phyloP scores from a whole-genome alignment of 257 asterid species.

The Avicennia marina region DNA sequence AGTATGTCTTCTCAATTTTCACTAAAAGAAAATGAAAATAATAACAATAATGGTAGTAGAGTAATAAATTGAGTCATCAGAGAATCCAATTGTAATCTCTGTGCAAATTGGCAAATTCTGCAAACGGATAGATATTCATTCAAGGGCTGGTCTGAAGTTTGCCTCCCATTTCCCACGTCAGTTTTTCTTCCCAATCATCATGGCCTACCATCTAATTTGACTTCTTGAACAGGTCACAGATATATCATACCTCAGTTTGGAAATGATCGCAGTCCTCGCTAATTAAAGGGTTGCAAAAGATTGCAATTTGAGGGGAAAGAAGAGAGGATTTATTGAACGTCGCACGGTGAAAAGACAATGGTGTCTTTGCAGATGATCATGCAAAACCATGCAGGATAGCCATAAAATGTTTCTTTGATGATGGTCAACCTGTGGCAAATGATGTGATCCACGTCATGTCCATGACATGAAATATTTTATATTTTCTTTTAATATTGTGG shows the following conservation, averaged over 20 bases:
- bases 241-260: no score
- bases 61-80: constrained; percentile 27
- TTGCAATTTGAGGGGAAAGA: no score
- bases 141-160: constrained; percentile 24
- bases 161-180: constrained; percentile 16
- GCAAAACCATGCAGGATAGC: no score
- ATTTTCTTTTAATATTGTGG: no score
- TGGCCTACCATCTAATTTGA: constrained; percentile 35
- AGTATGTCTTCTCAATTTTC: constrained; percentile 30
- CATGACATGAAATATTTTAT: no score
- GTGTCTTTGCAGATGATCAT: no score
- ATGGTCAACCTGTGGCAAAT: constrained; percentile 43
- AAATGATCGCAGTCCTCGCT: no score
- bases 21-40: constrained; percentile 1
- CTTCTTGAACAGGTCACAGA: constrained; percentile 17
- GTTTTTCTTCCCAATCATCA: constrained; percentile 34
- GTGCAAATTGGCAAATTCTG: constrained; percentile 19
- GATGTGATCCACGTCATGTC: constrained; percentile 47
- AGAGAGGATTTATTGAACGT: no score
- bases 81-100: constrained; percentile 28
- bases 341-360: no score
- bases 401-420: no score
- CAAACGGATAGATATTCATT: constrained; percentile 22
- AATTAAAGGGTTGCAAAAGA: no score
- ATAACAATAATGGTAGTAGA: constrained; percentile 5